phyloP scores from a whole-genome alignment of 345 rosid species.

The Erysimum cheiranthoides region DNA sequence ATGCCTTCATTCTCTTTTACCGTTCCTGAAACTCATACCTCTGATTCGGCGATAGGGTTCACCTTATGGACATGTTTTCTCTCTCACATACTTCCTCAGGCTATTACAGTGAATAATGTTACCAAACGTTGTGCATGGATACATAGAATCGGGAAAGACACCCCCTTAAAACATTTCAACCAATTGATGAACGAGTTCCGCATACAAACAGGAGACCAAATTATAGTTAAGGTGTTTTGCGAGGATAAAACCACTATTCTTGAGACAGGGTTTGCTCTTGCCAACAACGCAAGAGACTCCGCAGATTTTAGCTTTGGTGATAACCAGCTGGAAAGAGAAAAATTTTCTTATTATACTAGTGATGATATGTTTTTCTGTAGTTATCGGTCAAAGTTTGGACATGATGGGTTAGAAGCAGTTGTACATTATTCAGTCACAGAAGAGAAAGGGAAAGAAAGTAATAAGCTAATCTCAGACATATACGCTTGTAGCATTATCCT shows the following conservation, averaged over 20 bases:
- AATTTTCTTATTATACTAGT: not conserved
- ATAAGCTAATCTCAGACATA: too few relatives aligned
- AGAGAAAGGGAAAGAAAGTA: too few relatives aligned
- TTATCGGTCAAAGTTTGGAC: not conserved
- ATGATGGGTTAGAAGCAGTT: not conserved
- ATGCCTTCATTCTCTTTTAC: slow-evolving; percentile 6
- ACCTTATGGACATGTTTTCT: not conserved
- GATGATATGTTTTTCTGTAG: not conserved
- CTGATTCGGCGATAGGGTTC: not conserved
- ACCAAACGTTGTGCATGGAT: not conserved
- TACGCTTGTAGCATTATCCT: not conserved
- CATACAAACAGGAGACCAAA: not conserved
- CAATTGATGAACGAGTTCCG: not conserved
- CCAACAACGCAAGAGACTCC: not conserved
- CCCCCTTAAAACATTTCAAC: not conserved
- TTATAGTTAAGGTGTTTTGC: not conserved
- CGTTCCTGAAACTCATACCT: not conserved
- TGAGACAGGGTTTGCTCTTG: not conserved
- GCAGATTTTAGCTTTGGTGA: not conserved
- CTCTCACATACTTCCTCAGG: not conserved
- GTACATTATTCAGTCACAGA: too few relatives aligned
- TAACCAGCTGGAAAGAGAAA: not conserved
- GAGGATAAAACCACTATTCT: not conserved
- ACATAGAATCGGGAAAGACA: too few relatives aligned
- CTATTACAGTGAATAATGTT: not conserved